These are phyloP conservation scores for Dactylellina haptotyla DNA, from an alignment of 2,329 filamentous ascomycete genomes.

Conservation along the genomic window DNA sequence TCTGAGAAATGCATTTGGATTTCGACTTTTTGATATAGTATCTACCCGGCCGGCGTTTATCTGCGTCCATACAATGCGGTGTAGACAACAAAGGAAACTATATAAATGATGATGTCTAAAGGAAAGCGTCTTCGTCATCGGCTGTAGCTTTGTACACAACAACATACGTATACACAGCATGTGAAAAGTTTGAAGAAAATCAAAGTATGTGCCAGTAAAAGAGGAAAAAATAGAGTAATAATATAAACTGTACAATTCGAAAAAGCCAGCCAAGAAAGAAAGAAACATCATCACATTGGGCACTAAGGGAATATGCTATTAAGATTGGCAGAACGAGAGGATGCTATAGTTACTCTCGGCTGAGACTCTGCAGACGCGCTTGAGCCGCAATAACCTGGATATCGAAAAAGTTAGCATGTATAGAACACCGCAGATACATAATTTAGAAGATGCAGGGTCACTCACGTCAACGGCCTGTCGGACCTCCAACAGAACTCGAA, in stretches of 20 bases:
- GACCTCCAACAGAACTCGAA: constrained; percentile 91
- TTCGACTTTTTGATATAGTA: not conserved
- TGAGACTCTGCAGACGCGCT: constrained; percentile 39
- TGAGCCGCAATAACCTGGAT: constrained; percentile 40
- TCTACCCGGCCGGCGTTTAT: not conserved
- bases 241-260: not conserved
- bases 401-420: constrained; percentile 62
- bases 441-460: constrained; percentile 55
- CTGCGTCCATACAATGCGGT: not conserved
- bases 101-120: not conserved
- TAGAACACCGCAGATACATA: constrained; percentile 62
- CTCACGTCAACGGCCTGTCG: constrained; percentile 94
- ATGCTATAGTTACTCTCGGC: constrained; percentile 37
- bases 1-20: not conserved
- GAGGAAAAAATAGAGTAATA: too few relatives aligned
- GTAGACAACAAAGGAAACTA: not conserved
- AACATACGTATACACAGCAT: too few relatives aligned
- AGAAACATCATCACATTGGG: too few relatives aligned
- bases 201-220: not conserved
- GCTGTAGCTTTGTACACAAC: not conserved
- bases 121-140: not conserved
- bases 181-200: not conserved
- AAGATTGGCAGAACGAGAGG: too few relatives aligned
- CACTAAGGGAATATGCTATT: too few relatives aligned
- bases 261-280: not conserved